phyloP scores from a whole-genome alignment of 257 asterid genomes.

The Coffea eugenioides region DNA sequence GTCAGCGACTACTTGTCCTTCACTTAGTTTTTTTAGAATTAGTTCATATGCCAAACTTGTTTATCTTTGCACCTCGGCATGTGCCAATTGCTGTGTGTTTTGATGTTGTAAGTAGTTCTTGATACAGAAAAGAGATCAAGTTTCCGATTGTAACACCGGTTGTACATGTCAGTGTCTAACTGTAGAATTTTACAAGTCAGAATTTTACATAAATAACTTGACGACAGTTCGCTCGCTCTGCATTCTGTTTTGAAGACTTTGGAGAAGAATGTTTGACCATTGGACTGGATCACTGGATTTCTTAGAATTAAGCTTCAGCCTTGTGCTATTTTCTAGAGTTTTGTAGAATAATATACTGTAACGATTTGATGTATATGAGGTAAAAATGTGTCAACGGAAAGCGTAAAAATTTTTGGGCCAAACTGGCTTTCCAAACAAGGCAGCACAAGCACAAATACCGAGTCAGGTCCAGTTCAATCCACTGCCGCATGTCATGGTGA shows the following conservation, averaged over 20 bases:
- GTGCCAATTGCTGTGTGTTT: background rate
- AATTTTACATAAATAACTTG: background rate
- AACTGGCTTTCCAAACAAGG: too few relatives aligned
- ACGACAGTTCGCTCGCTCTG: background rate
- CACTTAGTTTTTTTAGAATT: background rate
- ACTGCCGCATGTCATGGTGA: background rate
- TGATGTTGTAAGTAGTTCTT: background rate
- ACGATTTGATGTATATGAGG: too few relatives aligned
- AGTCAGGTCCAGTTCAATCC: background rate
- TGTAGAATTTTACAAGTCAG: background rate
- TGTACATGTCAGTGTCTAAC: background rate
- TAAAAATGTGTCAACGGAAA: too few relatives aligned
- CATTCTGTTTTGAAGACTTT: background rate
- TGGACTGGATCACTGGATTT: background rate
- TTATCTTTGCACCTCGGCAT: background rate
- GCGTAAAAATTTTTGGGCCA: too few relatives aligned
- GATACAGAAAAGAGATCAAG: too few relatives aligned
- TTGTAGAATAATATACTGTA: too few relatives aligned
- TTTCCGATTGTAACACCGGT: background rate
- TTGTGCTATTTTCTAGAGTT: too few relatives aligned
- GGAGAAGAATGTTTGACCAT: background rate
- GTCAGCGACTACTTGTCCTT: background rate
- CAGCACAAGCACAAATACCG: background rate
- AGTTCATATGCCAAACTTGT: background rate
- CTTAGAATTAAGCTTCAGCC: background rate